phyloP scores from a whole-genome alignment of 2,329 filamentous ascomycete species.

The Fusarium protoensiforme region DNA sequence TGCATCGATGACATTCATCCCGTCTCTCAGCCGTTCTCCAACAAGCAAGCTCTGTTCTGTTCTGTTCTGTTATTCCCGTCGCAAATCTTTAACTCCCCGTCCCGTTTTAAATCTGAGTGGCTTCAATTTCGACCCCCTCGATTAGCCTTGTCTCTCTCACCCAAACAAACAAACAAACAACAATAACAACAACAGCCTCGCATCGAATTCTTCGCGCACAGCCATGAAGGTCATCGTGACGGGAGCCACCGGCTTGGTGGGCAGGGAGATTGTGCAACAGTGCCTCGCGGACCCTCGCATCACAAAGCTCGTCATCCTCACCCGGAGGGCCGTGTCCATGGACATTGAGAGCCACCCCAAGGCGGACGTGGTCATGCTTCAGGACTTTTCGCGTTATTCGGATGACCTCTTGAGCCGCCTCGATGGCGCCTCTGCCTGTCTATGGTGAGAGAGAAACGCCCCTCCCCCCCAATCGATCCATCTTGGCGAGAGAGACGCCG shows the following conservation, averaged over 20 bases:
- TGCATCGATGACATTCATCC: constrained; percentile 14
- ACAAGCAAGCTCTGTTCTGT: too few relatives aligned
- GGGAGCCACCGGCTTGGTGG: constrained; percentile 69
- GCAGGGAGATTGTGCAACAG: constrained; percentile 62
- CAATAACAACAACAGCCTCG: background rate
- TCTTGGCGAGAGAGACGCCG: background rate
- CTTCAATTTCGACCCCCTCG: background rate
- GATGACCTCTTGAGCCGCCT: constrained; percentile 47
- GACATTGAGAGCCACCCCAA: constrained; percentile 59
- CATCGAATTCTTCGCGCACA: background rate
- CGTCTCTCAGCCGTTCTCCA: background rate
- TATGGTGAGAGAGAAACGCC: constrained; percentile 65
- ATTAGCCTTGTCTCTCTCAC: background rate
- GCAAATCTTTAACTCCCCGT: background rate
- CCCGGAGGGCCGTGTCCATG: constrained; percentile 57
- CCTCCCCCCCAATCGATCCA: background rate
- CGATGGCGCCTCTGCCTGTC: constrained; percentile 68
- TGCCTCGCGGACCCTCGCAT: constrained; percentile 62
- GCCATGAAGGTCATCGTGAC: constrained; percentile 68
- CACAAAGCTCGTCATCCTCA: constrained; percentile 62
- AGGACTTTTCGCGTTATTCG: constrained; percentile 65
- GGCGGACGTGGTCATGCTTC: constrained; percentile 59
- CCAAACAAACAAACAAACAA: background rate
- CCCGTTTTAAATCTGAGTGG: background rate
- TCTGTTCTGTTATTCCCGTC: background rate